Conservation (phyloP, 192 early-diverging fungal genomes). For the Phycomyces blakesleeanus region DNA sequence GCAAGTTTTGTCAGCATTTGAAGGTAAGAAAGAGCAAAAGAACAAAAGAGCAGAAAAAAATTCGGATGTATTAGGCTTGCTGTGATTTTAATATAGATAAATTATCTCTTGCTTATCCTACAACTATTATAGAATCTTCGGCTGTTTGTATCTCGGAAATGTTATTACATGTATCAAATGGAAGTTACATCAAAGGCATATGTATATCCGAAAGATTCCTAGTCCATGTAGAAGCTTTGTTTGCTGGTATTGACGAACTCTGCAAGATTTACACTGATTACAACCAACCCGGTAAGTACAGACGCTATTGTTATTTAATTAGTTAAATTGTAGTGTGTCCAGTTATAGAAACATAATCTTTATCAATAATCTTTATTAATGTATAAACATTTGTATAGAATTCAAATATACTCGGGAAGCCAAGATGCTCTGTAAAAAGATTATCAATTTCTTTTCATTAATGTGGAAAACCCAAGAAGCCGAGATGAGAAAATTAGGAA, state of each 20-base stretch:
- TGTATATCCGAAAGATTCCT: slow-evolving; percentile 83
- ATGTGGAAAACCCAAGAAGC: slow-evolving; percentile 70
- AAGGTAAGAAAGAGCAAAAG: slow-evolving; percentile 51
- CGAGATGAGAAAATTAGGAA: slow-evolving; percentile 49
- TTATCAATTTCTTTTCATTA: slow-evolving; percentile 93
- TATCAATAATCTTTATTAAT: too few species aligned
- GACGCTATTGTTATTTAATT: too few species aligned
- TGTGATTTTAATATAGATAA: too few species aligned
- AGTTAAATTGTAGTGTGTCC: too few species aligned
- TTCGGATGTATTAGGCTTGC: too few species aligned
- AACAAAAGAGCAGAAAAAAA: too few species aligned
- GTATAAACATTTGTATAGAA: slow-evolving; percentile 37
- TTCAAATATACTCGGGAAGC: slow-evolving; percentile 84
- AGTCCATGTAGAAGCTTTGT: slow-evolving; percentile 88
- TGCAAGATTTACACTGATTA: slow-evolving; percentile 9
- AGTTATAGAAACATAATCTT: too few species aligned
- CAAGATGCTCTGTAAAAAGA: slow-evolving; percentile 91
- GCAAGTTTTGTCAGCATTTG: slow-evolving; percentile 88
- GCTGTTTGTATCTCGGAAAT: slow-evolving; percentile 95
- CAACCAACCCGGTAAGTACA: slow-evolving; percentile 15
- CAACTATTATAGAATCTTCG: slow-evolving; percentile 61
- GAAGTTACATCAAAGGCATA: slow-evolving; percentile 78
- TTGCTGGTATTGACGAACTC: slow-evolving; percentile 73
- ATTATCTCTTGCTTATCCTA: not conserved
- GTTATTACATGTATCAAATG: slow-evolving; percentile 84